These are phyloP conservation scores for Nemania sp. DNA, from an alignment of 2,329 filamentous ascomycete genomes.

Conservation along the genomic window DNA sequence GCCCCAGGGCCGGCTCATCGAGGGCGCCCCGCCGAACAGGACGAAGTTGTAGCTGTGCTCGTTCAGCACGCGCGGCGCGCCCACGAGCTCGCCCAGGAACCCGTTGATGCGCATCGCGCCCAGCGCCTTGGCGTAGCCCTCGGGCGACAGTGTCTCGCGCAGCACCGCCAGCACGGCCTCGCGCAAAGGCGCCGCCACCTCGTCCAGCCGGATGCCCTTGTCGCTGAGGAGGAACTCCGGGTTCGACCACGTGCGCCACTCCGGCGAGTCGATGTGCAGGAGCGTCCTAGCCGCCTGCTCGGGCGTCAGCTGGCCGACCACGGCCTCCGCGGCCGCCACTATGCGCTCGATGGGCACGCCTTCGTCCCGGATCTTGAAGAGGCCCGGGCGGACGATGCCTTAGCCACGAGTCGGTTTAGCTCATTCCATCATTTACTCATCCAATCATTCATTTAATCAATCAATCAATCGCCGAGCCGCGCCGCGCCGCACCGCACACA, in stretches of 20 bases:
- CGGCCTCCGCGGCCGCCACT: conserved; percentile 52
- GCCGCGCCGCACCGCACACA: no score
- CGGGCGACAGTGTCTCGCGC: conserved; percentile 62
- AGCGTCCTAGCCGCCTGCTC: conserved; percentile 54
- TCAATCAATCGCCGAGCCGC: no score
- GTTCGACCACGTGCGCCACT: conserved; percentile 74
- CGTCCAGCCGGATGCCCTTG: conserved; percentile 73
- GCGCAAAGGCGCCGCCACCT: conserved; percentile 50
- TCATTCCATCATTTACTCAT: no score
- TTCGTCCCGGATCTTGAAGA: conserved; percentile 67
- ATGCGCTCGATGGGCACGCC: conserved; percentile 63
- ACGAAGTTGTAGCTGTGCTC: conserved; percentile 78
- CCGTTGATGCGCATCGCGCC: conserved; percentile 75
- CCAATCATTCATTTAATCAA: neutral
- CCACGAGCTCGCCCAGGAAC: conserved; percentile 71
- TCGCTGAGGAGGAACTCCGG: conserved; percentile 72
- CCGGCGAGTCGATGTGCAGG: conserved; percentile 69
- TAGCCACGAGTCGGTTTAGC: no score
- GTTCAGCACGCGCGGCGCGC: conserved; percentile 68
- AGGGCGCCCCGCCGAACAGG: conserved; percentile 67
- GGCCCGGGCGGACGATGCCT: conserved; percentile 55
- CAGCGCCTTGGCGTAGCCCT: conserved; percentile 73
- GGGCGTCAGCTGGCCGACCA: conserved; percentile 53
- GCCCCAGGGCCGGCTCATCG: conserved; percentile 65
- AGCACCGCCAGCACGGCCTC: conserved; percentile 60